Base-by-base conservation (phyloP, 164 flowering plant genomes). In the Vitis amurensis region DNA sequence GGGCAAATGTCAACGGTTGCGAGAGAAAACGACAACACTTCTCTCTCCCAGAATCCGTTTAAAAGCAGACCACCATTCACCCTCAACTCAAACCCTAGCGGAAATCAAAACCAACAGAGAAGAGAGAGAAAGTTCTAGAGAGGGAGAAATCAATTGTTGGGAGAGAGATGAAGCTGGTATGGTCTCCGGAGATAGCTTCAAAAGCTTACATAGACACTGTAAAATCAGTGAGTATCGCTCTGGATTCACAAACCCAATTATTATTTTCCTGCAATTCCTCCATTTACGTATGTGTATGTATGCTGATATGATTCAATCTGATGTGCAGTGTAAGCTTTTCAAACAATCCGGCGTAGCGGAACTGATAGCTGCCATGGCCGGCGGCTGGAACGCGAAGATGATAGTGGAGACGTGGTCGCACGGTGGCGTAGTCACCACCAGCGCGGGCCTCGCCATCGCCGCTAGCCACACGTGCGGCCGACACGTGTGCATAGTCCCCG, bases 401-500 rank as follows among this genome's bases (percentile, higher is more conserved):
- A 77, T 79, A 10, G 84, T 81, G 29, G 87, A 83, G 60, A 83
- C 88, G 1, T 92, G 97, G 97, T 73, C 84, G 8, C 73, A 23
- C 0, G 92, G 97, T 0, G 89, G 85, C 4, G 72, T 66, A 0
- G 75, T 79, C 0, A 73, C 86, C 2, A 82, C 89, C 0, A 94
- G 97, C 78, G 19, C 89, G 4, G 98, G 95, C 0, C 82, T 94
- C 0, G 82, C 86, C 0, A 69, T 87, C 3, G 98, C 98, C 0
- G 74, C 84, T 58, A 73, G 77, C 2, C 97, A 92, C 75, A 82
- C 91, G 3, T 59, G 74, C 2, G 95, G 89, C 0, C 71, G 92
- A n/a, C 97, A 94, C 68, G 85, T 91, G 16, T 89, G 97, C 65
- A 64, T 94, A 3, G 97, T 89, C 13, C 89, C 89, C 2, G 89